phyloP scores from a whole-genome alignment of 169 alveolate species.

The Babesia bigemina region DNA sequence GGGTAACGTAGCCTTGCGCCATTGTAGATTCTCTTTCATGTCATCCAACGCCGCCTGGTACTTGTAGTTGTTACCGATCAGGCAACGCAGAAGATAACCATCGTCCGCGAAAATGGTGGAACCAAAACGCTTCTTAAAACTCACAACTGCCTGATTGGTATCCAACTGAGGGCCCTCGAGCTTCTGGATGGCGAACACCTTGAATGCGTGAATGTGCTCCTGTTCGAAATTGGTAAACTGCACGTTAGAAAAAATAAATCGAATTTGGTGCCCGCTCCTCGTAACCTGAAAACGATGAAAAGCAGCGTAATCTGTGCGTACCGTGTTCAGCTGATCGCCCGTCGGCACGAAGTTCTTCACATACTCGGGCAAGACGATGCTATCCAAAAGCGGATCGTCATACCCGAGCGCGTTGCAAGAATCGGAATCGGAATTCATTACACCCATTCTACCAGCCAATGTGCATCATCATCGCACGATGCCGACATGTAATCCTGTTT shows the following conservation, averaged over 20 bases:
- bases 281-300: constrained; percentile 42
- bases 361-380: constrained; percentile 64
- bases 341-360: constrained; percentile 49
- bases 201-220: constrained; percentile 69
- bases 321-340: constrained; percentile 40
- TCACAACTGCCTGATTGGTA: constrained; percentile 20
- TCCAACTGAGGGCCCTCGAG: constrained; percentile 67
- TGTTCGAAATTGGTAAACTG: constrained; percentile 70
- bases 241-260: constrained; percentile 72
- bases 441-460: constrained; percentile 7
- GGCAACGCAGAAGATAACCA: constrained; percentile 71
- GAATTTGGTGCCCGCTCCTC: constrained; percentile 65
- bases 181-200: constrained; percentile 61
- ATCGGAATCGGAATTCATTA: constrained; percentile 18
- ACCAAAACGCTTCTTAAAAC: constrained; percentile 55
- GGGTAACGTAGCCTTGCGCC: constrained; percentile 76
- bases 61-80: constrained; percentile 71
- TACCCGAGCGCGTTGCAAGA: constrained; percentile 33
- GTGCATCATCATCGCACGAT: constrained; percentile 12
- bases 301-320: neutral
- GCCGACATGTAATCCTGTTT: constrained; percentile 1
- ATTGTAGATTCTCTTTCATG: constrained; percentile 68
- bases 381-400: constrained; percentile 63
- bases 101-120: constrained; percentile 70
- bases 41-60: constrained; percentile 64